Conservation (phyloP, 2,329 filamentous ascomycete species). For the Ophiostoma sp. region DNA sequence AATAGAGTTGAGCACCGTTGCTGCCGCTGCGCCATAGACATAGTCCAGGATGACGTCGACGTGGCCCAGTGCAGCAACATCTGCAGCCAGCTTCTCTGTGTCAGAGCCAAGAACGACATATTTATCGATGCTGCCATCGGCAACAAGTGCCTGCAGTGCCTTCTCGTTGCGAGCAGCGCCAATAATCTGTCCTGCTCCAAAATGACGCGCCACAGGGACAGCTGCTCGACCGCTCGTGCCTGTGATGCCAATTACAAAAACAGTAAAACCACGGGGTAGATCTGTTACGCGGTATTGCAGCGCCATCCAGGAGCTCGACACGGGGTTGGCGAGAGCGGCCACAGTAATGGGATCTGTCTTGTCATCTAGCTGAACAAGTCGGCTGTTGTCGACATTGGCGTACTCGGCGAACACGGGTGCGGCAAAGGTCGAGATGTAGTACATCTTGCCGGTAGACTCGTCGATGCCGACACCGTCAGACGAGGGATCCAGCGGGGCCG, state of each 20-base stretch:
- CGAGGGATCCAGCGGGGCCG: conserved; percentile 48
- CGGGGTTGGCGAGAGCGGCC: conserved; percentile 52
- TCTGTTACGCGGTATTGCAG: conserved; percentile 41
- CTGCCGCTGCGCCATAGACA: conserved; percentile 46
- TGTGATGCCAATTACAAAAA: conserved; percentile 82
- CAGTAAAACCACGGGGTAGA: conserved; percentile 42
- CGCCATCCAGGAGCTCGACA: conserved; percentile 55
- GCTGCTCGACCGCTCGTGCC: conserved; percentile 64
- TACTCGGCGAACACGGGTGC: conserved; percentile 40
- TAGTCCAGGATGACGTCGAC: conserved; percentile 55
- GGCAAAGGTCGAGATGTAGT: conserved; percentile 45
- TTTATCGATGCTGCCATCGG: conserved; percentile 41
- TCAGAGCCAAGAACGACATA: conserved; percentile 40
- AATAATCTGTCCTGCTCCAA: conserved; percentile 48
- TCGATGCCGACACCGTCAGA: conserved; percentile 49
- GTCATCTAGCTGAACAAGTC: conserved; percentile 40
- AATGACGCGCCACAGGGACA: conserved; percentile 42
- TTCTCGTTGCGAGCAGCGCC: conserved; percentile 47
- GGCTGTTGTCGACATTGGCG: conserved; percentile 43
- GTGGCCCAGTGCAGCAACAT: conserved; percentile 43
- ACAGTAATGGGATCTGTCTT: conserved; percentile 45
- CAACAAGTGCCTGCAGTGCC: conserved; percentile 34
- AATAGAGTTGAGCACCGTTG: conserved; percentile 47
- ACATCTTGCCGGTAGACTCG: conserved; percentile 41
- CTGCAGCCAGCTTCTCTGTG: conserved; percentile 37